Base-by-base conservation (phyloP, 768 basidiomycete species). In the Hemileccinum impolitum region DNA sequence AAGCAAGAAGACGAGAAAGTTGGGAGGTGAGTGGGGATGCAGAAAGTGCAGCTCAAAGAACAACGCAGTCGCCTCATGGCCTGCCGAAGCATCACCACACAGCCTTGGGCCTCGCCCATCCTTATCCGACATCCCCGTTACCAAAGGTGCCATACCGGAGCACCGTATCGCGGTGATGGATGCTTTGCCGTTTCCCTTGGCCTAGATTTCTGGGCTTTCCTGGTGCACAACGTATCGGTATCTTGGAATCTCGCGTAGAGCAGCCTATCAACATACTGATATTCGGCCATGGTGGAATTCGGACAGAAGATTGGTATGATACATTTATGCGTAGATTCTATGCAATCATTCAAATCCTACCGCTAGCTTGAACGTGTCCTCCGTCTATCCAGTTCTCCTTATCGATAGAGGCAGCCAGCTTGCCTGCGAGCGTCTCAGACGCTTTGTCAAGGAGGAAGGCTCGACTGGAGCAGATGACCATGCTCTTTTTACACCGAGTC, bases 401-500 rank as follows among this genome's bases (percentile, higher is more conserved):
- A n/a, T 14, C 36, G 14, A 59, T 32, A 3, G 48, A 42, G 11
- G 42, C 32, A 18, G 60, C 67, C 23, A 65, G 40, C 46, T 56
- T 53, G 25, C 65, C 65, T 10, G 67, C 53, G 2, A 67, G 51
- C 11, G 65, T 67, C 28, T 12, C 0, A 14, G 55, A 54, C 2
- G 55, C 65, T 12, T 19, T 10, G 2, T 48, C 55, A 14, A 19
- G 49, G 13, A 69, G 55, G 37, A 62, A 69, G 9, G 45, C 19
- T 6, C 70, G 70, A 51, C 67, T 85, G 8, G 83, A 74, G 44
- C 84, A 71, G 59, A 93, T 81, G 56, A 82, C 80, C 87, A 92
- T 91, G 31, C 80, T 81, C 41, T 65, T 63, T 62, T 84, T 84
- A 71, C 84, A 90, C 18, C 88, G 78, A 28, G 84, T 86, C 28